phyloP scores from a whole-genome alignment of 2,329 filamentous ascomycete species.

The Penicillium sp. region DNA sequence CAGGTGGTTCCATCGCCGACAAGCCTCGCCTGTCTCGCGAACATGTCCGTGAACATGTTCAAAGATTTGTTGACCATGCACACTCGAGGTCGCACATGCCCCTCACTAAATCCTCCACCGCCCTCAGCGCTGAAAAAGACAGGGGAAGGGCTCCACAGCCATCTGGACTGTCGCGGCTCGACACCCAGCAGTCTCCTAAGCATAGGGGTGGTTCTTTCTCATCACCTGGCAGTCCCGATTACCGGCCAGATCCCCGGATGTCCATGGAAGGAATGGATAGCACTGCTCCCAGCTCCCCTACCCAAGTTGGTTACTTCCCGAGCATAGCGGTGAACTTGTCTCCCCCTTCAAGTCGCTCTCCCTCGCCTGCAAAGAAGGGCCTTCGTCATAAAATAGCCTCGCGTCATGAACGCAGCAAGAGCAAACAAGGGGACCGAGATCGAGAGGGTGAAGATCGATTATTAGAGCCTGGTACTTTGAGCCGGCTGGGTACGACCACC shows the following conservation, averaged over 20 bases:
- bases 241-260: slow-evolving; percentile 32
- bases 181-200: slow-evolving; percentile 33
- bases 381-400: slow-evolving; percentile 41
- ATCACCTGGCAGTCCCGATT: slow-evolving; percentile 47
- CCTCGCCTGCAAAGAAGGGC: slow-evolving; percentile 61
- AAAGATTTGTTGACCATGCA: slow-evolving; percentile 7
- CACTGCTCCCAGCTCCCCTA: slow-evolving; percentile 44
- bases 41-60: slow-evolving; percentile 5
- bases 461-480: slow-evolving; percentile 17
- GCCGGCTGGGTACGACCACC: slow-evolving; percentile 16
- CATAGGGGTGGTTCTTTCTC: slow-evolving; percentile 53
- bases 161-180: slow-evolving; percentile 4
- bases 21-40: slow-evolving; percentile 10
- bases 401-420: slow-evolving; percentile 39
- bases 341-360: slow-evolving; percentile 58
- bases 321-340: slow-evolving; percentile 62
- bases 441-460: slow-evolving; percentile 19
- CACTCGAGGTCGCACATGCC: slow-evolving; percentile 7
- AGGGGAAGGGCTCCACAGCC: slow-evolving; percentile 8
- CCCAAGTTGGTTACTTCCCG: slow-evolving; percentile 49
- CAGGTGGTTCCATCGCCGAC: slow-evolving; percentile 11
- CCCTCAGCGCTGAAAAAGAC: neutral
- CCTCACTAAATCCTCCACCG: slow-evolving; percentile 12
- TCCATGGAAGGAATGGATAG: slow-evolving; percentile 46
- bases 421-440: slow-evolving; percentile 36